These are phyloP conservation scores for Dactylellina haptotyla DNA, from an alignment of 2,329 filamentous ascomycete genomes.

Conservation along the genomic window DNA sequence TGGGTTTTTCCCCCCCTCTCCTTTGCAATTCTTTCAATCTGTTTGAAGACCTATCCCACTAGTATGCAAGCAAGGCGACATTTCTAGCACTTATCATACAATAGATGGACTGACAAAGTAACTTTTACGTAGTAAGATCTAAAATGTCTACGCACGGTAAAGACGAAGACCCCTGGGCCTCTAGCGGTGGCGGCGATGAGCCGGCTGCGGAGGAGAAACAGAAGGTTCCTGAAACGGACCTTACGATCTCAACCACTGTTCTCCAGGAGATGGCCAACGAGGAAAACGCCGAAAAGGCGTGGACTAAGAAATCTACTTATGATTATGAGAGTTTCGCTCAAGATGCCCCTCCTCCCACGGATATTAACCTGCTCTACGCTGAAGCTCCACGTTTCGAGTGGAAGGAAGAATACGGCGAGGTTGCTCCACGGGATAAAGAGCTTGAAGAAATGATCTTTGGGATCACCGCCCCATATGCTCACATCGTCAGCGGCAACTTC, in stretches of 20 bases:
- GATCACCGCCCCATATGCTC: constrained; percentile 59
- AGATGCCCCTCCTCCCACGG: constrained; percentile 3
- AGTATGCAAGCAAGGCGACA: too few relatives aligned
- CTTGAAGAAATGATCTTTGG: constrained; percentile 83
- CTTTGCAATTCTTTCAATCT: neutral
- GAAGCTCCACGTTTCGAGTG: constrained; percentile 76
- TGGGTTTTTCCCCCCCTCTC: neutral
- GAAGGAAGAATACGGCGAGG: constrained; percentile 84
- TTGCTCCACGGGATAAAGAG: constrained; percentile 75
- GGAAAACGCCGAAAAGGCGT: constrained; percentile 58
- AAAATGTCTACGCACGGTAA: constrained; percentile 26
- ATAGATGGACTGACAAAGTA: neutral
- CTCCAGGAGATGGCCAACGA: constrained; percentile 51
- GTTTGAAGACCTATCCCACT: too few relatives aligned
- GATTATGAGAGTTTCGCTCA: constrained; percentile 63
- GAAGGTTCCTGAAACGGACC: constrained; percentile 37
- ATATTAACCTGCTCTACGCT: constrained; percentile 6
- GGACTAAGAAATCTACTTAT: constrained; percentile 58
- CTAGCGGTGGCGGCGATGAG: neutral
- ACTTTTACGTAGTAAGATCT: neutral
- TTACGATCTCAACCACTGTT: constrained; percentile 24
- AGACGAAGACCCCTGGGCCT: constrained; percentile 21
- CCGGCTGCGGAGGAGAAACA: constrained; percentile 18
- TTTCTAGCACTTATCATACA: neutral
- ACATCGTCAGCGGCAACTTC: constrained; percentile 21